A percentile compares a stretch with the other conserved stretches of the same genome.
Conservation (phyloP, 1,284 basidiomycete genomes). For the Mycena sp. region DNA sequence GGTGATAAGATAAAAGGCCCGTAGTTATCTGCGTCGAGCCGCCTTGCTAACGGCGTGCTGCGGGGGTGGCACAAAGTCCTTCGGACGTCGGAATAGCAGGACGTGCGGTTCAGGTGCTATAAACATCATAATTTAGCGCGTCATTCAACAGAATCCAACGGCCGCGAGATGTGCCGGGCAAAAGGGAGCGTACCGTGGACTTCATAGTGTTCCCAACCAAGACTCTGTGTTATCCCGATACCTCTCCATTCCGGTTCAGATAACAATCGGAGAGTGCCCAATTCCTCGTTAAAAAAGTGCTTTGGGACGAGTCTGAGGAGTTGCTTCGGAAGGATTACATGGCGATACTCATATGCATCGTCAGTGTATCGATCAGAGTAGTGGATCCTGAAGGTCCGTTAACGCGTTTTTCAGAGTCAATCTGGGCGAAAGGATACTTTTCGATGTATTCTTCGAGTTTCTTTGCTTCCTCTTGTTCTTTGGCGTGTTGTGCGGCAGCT, state of each 20-base stretch:
- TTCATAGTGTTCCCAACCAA: conserved; percentile 98
- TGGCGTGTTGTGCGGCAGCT: conserved; percentile 31
- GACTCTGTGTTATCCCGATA: conserved; percentile 94
- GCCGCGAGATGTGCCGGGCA: neutral
- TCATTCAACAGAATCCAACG: conserved; percentile 14
- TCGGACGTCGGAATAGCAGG: conserved; percentile 78
- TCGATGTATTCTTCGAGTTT: conserved; percentile 76
- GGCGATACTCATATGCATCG: conserved; percentile 88
- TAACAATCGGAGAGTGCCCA: conserved; percentile 84
- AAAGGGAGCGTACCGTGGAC: conserved; percentile 79
- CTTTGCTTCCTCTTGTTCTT: conserved; percentile 52
- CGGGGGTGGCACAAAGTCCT: conserved; percentile 54
- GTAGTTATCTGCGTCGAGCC: conserved; percentile 24
- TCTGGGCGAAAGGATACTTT: conserved; percentile 51
- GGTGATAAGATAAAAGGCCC: neutral
- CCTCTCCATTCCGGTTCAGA: conserved; percentile 93
- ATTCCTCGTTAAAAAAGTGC: conserved; percentile 81
- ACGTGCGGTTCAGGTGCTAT: conserved; percentile 89
- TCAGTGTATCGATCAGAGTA: conserved; percentile 88
- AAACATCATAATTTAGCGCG: too few species aligned
- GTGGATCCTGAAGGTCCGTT: conserved; percentile 65
- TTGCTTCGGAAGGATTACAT: conserved; percentile 91
- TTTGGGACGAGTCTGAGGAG: conserved; percentile 89
- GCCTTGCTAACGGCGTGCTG: conserved; percentile 28
- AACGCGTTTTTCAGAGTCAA: conserved; percentile 18